Percentiles rank a stretch among this genome's conserved stretches.
These are phyloP conservation scores for Fagus sylvatica DNA, from an alignment of 306 rosid genomes.

Conservation along the genomic window DNA sequence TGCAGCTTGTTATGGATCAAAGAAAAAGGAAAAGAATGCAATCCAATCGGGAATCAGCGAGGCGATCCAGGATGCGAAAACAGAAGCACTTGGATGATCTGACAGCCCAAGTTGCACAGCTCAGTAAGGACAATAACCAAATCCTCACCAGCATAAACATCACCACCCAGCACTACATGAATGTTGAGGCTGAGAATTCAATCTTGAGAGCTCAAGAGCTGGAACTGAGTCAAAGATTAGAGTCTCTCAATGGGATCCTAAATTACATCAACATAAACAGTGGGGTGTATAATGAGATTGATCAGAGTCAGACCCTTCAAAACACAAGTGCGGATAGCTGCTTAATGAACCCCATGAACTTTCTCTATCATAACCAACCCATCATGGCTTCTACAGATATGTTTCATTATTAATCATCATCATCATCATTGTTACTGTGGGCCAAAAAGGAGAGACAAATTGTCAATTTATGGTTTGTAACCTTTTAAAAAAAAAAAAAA, in stretches of 20 bases:
- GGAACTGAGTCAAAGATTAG: conserved; percentile 68
- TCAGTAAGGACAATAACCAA: conserved; percentile 50
- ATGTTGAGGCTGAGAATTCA: conserved; percentile 60
- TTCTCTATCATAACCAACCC: conserved; percentile 59
- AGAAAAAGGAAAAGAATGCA: conserved; percentile 76
- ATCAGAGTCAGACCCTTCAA: conserved; percentile 12
- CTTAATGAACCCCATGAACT: conserved; percentile 51
- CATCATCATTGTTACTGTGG: conserved; percentile 2
- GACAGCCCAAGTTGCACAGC: conserved; percentile 30
- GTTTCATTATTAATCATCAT: conserved; percentile 42
- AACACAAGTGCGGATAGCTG: conserved; percentile 18
- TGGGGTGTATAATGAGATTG: conserved; percentile 34
- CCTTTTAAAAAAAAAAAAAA: background rate
- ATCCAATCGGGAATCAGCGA: conserved; percentile 86
- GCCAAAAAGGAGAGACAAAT: background rate
- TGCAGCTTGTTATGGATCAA: conserved; percentile 57
- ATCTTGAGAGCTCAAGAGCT: conserved; percentile 61
- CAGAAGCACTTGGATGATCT: conserved; percentile 79
- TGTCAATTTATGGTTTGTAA: conserved; percentile 13
- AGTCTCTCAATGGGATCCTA: conserved; percentile 62
- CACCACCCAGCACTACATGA: conserved; percentile 49
- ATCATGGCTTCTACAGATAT: conserved; percentile 67
- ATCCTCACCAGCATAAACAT: conserved; percentile 44
- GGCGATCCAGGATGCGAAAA: conserved; percentile 71
- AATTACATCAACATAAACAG: conserved; percentile 35